These are phyloP conservation scores for Neurospora tetraspora DNA, from an alignment of 495 filamentous ascomycete genomes.

Conservation along the genomic window DNA sequence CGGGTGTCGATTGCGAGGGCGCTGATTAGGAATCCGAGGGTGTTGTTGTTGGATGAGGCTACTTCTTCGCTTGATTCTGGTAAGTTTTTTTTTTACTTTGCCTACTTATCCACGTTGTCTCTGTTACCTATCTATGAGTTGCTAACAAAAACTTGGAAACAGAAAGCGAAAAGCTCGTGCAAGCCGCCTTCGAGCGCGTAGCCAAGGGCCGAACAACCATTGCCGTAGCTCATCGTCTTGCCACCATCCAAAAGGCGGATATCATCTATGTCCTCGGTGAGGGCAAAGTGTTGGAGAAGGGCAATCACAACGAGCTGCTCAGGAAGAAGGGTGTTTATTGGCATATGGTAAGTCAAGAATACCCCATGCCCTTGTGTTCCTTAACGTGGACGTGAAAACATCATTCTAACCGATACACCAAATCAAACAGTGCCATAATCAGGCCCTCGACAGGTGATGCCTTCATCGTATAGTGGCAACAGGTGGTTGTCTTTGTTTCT, in stretches of 20 bases:
- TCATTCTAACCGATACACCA: slow-evolving; percentile 7
- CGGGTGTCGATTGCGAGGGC: slow-evolving; percentile 67
- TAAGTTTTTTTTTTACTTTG: neutral
- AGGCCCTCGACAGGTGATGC: slow-evolving; percentile 28
- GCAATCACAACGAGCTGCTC: slow-evolving; percentile 41
- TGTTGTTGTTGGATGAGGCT: slow-evolving; percentile 71
- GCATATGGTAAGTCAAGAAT: slow-evolving; percentile 24
- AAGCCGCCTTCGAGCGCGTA: slow-evolving; percentile 56
- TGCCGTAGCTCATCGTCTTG: slow-evolving; percentile 59
- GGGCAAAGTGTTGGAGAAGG: slow-evolving; percentile 41
- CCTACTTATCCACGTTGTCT: too few species aligned
- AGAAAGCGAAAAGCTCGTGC: slow-evolving; percentile 60
- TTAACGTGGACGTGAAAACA: neutral
- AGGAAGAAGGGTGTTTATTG: slow-evolving; percentile 38
- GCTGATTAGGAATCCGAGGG: slow-evolving; percentile 56
- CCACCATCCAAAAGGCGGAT: slow-evolving; percentile 43
- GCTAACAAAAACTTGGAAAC: neutral
- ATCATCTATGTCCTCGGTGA: slow-evolving; percentile 43
- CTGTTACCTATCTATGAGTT: neutral
- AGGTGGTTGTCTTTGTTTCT: neutral
- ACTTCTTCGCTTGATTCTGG: slow-evolving; percentile 62
- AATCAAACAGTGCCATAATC: slow-evolving; percentile 26
- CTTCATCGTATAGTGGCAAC: neutral
- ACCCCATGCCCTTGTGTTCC: neutral
- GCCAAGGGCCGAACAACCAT: slow-evolving; percentile 55